A percentile compares a stretch with the other conserved stretches of the same genome.
phyloP scores from a whole-genome alignment of 2,329 filamentous ascomycete genomes.

The Xylaria sp. region DNA sequence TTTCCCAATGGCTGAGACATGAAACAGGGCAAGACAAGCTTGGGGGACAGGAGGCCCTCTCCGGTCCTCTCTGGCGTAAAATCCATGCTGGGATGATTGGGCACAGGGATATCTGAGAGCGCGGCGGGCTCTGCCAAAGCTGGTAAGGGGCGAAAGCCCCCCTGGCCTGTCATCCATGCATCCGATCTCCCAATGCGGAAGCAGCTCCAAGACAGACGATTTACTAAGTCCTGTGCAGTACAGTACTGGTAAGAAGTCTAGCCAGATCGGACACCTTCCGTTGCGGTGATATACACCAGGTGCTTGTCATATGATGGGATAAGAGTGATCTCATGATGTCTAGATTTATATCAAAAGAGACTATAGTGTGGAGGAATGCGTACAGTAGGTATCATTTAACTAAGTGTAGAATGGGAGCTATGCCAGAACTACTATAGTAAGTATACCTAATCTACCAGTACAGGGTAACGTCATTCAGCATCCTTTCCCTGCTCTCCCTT shows the following conservation, averaged over 20 bases:
- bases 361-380: neutral
- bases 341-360: neutral
- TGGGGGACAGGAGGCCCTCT: neutral
- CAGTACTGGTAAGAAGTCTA: too few relatives aligned
- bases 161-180: slow-evolving; percentile 17
- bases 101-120: neutral
- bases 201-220: neutral
- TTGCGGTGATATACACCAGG: neutral
- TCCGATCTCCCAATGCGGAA: slow-evolving; percentile 21
- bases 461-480: too few relatives aligned
- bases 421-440: too few relatives aligned
- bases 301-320: slow-evolving; percentile 8
- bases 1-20: slow-evolving; percentile 20
- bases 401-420: too few relatives aligned
- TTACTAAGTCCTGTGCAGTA: too few relatives aligned
- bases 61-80: neutral
- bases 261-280: too few relatives aligned
- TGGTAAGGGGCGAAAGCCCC: slow-evolving; percentile 2
- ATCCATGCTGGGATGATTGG: neutral
- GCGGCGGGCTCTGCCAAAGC: neutral
- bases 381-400: too few relatives aligned
- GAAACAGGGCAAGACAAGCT: slow-evolving; percentile 17
- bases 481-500: too few relatives aligned
- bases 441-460: too few relatives aligned
- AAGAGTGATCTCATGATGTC: slow-evolving; percentile 11